These are phyloP conservation scores for Macrophomina tecta DNA, from an alignment of 2,329 filamentous ascomycete species.

Conservation along the genomic window DNA sequence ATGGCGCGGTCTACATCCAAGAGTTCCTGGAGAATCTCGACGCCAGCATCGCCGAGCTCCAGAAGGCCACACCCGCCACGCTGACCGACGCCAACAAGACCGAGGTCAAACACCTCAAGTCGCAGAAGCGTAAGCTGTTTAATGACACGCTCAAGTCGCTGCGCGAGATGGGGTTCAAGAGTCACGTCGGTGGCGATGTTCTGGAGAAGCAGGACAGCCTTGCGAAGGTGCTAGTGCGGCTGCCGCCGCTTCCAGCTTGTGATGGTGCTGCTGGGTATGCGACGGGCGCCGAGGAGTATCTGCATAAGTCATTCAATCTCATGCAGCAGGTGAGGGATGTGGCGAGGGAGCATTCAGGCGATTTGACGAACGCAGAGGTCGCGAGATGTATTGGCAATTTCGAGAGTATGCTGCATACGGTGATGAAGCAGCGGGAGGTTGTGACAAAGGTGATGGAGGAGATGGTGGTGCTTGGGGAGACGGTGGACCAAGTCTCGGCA, in stretches of 20 bases:
- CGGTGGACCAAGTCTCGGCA: slow-evolving; percentile 43
- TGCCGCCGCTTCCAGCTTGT: slow-evolving; percentile 44
- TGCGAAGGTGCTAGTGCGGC: slow-evolving; percentile 69
- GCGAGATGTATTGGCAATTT: slow-evolving; percentile 79
- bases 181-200: slow-evolving; percentile 77
- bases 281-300: slow-evolving; percentile 69
- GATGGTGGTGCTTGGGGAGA: slow-evolving; percentile 47
- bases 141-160: slow-evolving; percentile 84
- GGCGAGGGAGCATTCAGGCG: slow-evolving; percentile 77
- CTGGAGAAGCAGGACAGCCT: slow-evolving; percentile 76
- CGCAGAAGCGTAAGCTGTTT: slow-evolving; percentile 86
- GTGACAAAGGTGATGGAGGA: slow-evolving; percentile 52
- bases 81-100: slow-evolving; percentile 87
- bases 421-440: slow-evolving; percentile 64
- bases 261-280: slow-evolving; percentile 14
- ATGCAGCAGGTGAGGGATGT: slow-evolving; percentile 71
- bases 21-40: slow-evolving; percentile 73
- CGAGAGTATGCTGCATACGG: slow-evolving; percentile 80
- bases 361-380: slow-evolving; percentile 81
- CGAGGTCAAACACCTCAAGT: slow-evolving; percentile 85
- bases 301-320: slow-evolving; percentile 79
- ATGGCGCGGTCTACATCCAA: slow-evolving; percentile 66
- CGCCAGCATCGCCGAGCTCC: slow-evolving; percentile 72
- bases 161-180: slow-evolving; percentile 86
- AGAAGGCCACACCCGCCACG: slow-evolving; percentile 80